Percentiles rank a stretch among this genome's conserved stretches.
These are phyloP conservation scores for Periglandula ipomoeae DNA, from an alignment of 2,329 filamentous ascomycete genomes.

Conservation along the genomic window DNA sequence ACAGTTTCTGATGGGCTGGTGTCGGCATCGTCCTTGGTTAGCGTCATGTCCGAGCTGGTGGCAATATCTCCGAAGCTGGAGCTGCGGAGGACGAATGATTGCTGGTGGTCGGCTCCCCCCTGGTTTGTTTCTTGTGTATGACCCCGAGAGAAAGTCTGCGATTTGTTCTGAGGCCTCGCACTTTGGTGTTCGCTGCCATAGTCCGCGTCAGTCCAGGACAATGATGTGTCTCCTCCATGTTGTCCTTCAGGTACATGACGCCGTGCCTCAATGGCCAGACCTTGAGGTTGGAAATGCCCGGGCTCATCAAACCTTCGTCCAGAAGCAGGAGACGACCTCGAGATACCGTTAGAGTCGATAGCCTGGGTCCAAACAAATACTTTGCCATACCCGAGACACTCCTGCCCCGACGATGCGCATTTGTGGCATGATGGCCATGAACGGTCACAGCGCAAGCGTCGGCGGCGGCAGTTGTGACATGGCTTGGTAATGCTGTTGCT, in stretches of 20 bases:
- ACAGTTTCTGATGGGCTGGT: background rate
- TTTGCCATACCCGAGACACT: conserved; percentile 54
- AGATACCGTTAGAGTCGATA: conserved; percentile 39
- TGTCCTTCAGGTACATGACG: background rate
- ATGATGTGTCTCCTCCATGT: background rate
- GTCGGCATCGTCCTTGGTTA: background rate
- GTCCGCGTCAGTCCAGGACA: background rate
- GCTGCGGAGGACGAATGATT: background rate
- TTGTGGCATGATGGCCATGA: conserved; percentile 51
- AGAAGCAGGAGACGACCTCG: conserved; percentile 22
- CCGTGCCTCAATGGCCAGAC: background rate
- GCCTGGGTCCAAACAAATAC: conserved; percentile 50
- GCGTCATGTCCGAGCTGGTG: background rate
- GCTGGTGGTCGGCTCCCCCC: background rate
- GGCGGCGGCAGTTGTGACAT: conserved; percentile 54
- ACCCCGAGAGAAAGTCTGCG: background rate
- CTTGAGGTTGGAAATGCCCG: conserved; percentile 1
- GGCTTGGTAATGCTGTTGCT: conserved; percentile 31
- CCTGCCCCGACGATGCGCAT: conserved; percentile 43
- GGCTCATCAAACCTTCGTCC: conserved; percentile 5
- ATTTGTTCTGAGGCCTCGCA: background rate
- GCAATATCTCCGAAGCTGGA: background rate
- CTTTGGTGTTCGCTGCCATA: background rate
- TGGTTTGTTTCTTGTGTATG: background rate
- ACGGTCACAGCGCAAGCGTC: conserved; percentile 52